phyloP scores from a whole-genome alignment of 441 rosid genomes.

The Syzygium malaccense region DNA sequence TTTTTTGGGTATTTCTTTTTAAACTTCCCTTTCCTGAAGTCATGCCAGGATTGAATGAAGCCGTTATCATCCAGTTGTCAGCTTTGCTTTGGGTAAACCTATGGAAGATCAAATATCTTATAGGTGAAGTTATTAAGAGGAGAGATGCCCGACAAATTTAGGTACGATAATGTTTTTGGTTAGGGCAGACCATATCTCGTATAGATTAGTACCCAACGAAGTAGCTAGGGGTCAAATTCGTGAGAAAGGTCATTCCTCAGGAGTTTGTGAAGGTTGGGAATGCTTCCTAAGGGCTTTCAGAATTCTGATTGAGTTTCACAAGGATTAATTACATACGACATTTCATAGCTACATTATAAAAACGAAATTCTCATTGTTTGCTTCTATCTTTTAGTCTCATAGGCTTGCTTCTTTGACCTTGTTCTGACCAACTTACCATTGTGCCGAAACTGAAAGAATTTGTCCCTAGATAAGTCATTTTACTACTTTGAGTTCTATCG shows the following conservation, averaged over 20 bases:
- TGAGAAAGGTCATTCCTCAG: not conserved
- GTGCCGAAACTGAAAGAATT: not conserved
- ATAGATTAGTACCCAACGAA: not conserved
- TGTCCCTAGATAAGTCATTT: not conserved
- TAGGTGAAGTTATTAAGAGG: not conserved
- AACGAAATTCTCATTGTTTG: not conserved
- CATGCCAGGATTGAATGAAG: not conserved
- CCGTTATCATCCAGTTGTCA: not conserved
- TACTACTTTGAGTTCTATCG: not conserved
- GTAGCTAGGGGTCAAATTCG: not conserved
- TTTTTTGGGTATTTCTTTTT: not conserved
- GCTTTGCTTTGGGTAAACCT: not conserved
- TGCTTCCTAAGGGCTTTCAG: not conserved
- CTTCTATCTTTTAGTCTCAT: not conserved
- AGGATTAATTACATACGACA: not conserved
- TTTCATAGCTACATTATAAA: not conserved
- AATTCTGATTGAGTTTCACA: not conserved
- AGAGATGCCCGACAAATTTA: not conserved
- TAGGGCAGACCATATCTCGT: not conserved
- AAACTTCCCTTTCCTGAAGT: not conserved
- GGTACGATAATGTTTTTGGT: not conserved
- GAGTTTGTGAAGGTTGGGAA: not conserved
- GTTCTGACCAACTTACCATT: not conserved
- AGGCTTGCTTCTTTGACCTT: not conserved
- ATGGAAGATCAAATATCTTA: not conserved